phyloP scores from a whole-genome alignment of 352 stramenopile species.

The Globisporangium barbulae region DNA sequence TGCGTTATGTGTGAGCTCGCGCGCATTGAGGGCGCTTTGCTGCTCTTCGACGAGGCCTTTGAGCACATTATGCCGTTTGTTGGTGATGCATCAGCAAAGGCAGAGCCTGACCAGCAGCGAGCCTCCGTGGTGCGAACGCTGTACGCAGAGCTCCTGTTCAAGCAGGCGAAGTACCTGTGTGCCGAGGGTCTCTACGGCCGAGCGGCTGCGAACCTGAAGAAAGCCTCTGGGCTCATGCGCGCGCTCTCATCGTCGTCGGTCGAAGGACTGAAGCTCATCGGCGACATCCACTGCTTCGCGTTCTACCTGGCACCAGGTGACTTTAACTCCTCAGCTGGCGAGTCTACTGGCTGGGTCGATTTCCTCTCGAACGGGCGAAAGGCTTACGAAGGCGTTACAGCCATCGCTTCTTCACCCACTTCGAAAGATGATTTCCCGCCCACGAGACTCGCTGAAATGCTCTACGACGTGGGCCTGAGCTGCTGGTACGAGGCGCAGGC shows the following conservation, averaged over 20 bases:
- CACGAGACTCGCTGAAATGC: conserved; percentile 31
- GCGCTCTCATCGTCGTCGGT: conserved; percentile 27
- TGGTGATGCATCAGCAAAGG: neutral
- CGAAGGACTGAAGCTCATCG: conserved; percentile 65
- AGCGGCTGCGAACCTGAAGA: conserved; percentile 53
- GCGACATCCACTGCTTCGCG: conserved; percentile 78
- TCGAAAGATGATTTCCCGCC: conserved; percentile 8
- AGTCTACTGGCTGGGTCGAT: conserved; percentile 35
- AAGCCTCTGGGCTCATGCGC: conserved; percentile 54
- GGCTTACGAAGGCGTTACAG: conserved; percentile 46
- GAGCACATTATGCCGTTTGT: conserved; percentile 49
- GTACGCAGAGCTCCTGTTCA: conserved; percentile 68
- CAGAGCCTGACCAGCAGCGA: conserved; percentile 15
- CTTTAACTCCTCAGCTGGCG: conserved; percentile 26
- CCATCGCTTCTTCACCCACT: conserved; percentile 13
- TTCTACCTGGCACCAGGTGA: conserved; percentile 74
- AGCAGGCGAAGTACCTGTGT: conserved; percentile 74
- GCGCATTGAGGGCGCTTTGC: conserved; percentile 70
- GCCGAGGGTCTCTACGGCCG: conserved; percentile 73
- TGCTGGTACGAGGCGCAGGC: conserved; percentile 80
- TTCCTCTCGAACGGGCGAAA: conserved; percentile 57
- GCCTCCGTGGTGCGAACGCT: conserved; percentile 47
- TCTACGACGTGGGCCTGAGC: conserved; percentile 69
- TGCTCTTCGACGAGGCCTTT: conserved; percentile 72
- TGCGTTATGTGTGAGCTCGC: conserved; percentile 75